phyloP scores from a whole-genome alignment of 345 rosid species.

The Psidium friedrichsthalianum region DNA sequence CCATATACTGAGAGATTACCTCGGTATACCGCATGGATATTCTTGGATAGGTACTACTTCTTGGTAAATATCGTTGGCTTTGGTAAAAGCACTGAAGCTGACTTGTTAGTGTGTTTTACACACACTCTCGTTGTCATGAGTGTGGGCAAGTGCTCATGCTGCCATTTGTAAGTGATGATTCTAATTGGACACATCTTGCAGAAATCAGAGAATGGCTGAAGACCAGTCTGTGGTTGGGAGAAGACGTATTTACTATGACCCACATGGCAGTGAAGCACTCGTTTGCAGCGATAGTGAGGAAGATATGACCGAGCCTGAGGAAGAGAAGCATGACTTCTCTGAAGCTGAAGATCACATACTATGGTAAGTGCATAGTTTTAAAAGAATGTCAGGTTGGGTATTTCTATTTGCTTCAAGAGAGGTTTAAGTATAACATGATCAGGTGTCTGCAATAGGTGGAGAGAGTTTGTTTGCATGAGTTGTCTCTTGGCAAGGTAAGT shows the following conservation, averaged over 20 bases:
- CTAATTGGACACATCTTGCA: conserved; percentile 29
- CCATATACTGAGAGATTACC: conserved; percentile 66
- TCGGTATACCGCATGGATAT: conserved; percentile 91
- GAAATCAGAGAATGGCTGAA: conserved; percentile 99
- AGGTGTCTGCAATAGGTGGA: neutral
- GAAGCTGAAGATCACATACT: conserved; percentile 75
- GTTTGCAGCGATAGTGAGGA: conserved; percentile 97
- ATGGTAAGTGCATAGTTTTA: conserved; percentile 37
- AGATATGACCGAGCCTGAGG: conserved; percentile 66
- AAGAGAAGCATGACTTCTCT: conserved; percentile 71
- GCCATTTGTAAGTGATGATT: neutral
- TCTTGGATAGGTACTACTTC: conserved; percentile 68
- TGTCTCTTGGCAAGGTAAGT: neutral
- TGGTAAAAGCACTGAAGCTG: neutral
- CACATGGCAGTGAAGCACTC: conserved; percentile 89
- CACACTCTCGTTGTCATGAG: neutral
- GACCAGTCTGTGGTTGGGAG: conserved; percentile 99
- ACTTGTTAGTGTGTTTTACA: neutral
- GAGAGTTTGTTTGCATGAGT: neutral
- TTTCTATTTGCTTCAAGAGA: neutral
- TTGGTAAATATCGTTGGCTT: neutral
- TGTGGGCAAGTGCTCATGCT: conserved; percentile 7
- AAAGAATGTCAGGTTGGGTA: neutral
- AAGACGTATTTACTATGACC: conserved; percentile 93
- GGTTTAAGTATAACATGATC: neutral